Percentiles rank a stretch among this genome's conserved stretches.
These are phyloP conservation scores for Populus deltoides DNA, from an alignment of 345 rosid genomes.

Conservation along the genomic window DNA sequence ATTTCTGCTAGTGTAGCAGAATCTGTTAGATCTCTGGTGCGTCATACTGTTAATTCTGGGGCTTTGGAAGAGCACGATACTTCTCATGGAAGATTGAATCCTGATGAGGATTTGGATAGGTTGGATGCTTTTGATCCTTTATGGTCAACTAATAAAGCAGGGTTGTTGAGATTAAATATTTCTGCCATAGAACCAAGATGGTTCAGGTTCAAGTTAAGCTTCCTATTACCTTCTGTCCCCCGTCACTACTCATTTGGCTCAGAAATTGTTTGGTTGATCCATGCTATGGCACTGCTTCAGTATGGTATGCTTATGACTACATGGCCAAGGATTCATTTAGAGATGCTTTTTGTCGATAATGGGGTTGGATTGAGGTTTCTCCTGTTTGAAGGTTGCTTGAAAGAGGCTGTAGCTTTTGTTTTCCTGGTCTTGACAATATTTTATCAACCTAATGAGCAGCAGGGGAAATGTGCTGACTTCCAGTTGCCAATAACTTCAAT, in stretches of 20 bases:
- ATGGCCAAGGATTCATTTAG: slow-evolving; percentile 81
- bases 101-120: slow-evolving; percentile 26
- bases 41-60: slow-evolving; percentile 24
- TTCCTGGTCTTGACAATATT: slow-evolving; percentile 53
- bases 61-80: slow-evolving; percentile 27
- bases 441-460: slow-evolving; percentile 48
- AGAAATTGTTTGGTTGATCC: slow-evolving; percentile 44
- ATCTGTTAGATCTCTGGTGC: slow-evolving; percentile 17
- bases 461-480: slow-evolving; percentile 40
- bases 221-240: slow-evolving; percentile 35
- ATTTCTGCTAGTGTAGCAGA: slow-evolving; percentile 13
- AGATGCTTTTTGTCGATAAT: slow-evolving; percentile 80
- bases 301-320: slow-evolving; percentile 48
- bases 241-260: slow-evolving; percentile 27
- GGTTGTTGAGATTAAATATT: slow-evolving; percentile 35
- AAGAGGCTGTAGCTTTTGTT: slow-evolving; percentile 57
- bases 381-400: slow-evolving; percentile 76
- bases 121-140: neutral
- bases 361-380: slow-evolving; percentile 68
- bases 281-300: slow-evolving; percentile 43
- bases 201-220: slow-evolving; percentile 39
- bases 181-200: slow-evolving; percentile 32
- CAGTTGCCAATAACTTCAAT: slow-evolving; percentile 70
- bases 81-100: slow-evolving; percentile 26
- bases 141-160: slow-evolving; percentile 38